phyloP scores from a whole-genome alignment of 768 basidiomycete species.

The Scleroderma citrinum region DNA sequence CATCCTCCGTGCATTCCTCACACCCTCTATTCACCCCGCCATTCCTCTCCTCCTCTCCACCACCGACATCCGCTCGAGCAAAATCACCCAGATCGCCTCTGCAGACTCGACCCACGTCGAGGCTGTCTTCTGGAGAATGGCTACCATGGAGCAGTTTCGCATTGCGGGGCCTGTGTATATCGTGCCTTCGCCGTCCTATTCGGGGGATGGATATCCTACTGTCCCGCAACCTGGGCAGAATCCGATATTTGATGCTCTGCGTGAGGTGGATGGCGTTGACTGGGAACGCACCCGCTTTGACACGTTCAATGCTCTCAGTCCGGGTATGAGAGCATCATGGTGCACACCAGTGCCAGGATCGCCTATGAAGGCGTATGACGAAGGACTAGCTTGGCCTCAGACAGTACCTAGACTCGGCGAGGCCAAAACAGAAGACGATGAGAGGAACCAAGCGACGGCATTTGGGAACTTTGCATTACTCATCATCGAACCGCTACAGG shows the following conservation, averaged over 20 bases:
- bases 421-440: slow-evolving; percentile 35
- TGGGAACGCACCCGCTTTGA: slow-evolving; percentile 65
- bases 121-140: slow-evolving; percentile 68
- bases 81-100: slow-evolving; percentile 51
- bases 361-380: slow-evolving; percentile 44
- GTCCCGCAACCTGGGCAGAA: slow-evolving; percentile 10
- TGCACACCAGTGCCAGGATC: slow-evolving; percentile 63
- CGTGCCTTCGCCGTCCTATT: slow-evolving; percentile 45
- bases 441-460: slow-evolving; percentile 46
- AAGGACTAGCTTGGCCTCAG: slow-evolving; percentile 57
- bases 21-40: slow-evolving; percentile 34
- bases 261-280: slow-evolving; percentile 25
- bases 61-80: slow-evolving; percentile 70
- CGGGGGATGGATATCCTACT: slow-evolving; percentile 8
- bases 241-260: slow-evolving; percentile 29
- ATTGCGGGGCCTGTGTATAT: slow-evolving; percentile 52
- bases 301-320: slow-evolving; percentile 54
- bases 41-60: slow-evolving; percentile 60
- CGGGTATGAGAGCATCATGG: slow-evolving; percentile 66
- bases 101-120: slow-evolving; percentile 39
- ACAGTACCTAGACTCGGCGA: slow-evolving; percentile 45
- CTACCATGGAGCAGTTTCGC: slow-evolving; percentile 68
- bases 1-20: slow-evolving; percentile 55
- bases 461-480: slow-evolving; percentile 66
- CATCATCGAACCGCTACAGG: slow-evolving; percentile 60